Base-by-base conservation (phyloP, 2,329 filamentous ascomycete species). In the Diaporthe amygdali region DNA sequence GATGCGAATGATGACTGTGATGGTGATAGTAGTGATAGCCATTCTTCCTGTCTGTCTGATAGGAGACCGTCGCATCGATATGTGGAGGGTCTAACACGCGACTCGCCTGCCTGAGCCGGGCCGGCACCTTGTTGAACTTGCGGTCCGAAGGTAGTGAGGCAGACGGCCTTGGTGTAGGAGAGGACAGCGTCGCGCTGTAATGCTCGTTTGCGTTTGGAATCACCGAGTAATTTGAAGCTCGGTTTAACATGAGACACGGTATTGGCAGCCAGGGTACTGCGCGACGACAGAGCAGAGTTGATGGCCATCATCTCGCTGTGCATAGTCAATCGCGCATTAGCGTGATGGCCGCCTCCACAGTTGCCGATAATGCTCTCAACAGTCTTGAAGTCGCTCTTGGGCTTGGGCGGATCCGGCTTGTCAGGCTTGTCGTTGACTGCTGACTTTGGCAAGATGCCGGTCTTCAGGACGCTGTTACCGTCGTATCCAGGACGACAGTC, bases 251-350 rank as follows among this genome's bases (percentile, higher is more conserved):
- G 82, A 66, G 80, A 85, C 79, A 82, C 78, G 55, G 81, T 78
- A 70, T 76, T 83, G 74, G 81, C 81, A 64, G 83, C 82, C 76
- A 83, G 75, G 59, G 81, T 82, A 74, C 80, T 82, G 66, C 83
- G 85, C 66, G 83, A 79, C 49, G 82, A 79, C 66, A 87, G 82
- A 52, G 85, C 85, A 34, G 83, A 84, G 75, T 85, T 83, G 76
- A 89, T 86, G 34, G 86, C 86, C 84, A 87, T 87, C 85, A 88
- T 88, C 80, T 88, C 86, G 5, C 84, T 84, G 74, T 88, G 86
- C 84, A 88, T 87, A 20, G 81, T 85, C 22, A 88, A 79, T 12
- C 82, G 81, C 37, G 79, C 79, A 73, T 85, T 85, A 67, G 81
- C 79, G 39, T 80, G 76, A 68, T 80, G 79, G 22, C 82, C 82